These are phyloP conservation scores for Hondaea fermentalgiana DNA, from an alignment of 108 stramenopile genomes.

Conservation along the genomic window DNA sequence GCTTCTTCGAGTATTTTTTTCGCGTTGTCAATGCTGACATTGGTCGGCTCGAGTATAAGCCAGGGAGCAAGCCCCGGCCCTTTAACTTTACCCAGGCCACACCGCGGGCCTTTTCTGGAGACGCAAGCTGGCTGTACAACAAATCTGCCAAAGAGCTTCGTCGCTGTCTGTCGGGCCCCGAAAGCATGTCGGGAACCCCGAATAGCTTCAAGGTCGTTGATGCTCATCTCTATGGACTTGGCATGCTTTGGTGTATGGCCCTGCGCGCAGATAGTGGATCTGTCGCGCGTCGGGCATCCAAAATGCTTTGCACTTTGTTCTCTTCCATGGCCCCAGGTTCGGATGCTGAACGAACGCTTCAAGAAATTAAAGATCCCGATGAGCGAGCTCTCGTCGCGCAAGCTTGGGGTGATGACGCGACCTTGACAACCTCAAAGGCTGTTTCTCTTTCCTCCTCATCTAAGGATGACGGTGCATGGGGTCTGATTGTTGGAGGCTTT, in stretches of 20 bases:
- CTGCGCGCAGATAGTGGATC: background rate
- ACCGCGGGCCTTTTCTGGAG: background rate
- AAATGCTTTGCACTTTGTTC: background rate
- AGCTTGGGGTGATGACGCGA: background rate
- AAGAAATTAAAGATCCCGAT: background rate
- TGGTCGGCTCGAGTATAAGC: background rate
- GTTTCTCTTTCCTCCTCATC: too few species aligned
- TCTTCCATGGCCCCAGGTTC: background rate
- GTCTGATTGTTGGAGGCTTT: background rate
- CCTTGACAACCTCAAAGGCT: too few species aligned
- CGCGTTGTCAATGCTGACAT: background rate
- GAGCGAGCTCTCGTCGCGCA: background rate
- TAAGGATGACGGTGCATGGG: background rate
- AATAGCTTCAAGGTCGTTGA: background rate
- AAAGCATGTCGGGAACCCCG: background rate
- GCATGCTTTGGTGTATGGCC: constrained; percentile 10
- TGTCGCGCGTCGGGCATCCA: background rate
- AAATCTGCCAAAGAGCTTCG: background rate
- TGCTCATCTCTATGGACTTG: background rate
- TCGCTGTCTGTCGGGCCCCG: background rate
- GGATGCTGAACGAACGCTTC: background rate
- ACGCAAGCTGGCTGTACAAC: background rate
- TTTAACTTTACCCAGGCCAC: background rate
- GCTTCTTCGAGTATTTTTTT: constrained; percentile 5
- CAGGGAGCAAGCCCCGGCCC: background rate